A percentile compares a stretch with the other conserved stretches of the same genome.
Conservation (phyloP, 768 basidiomycete genomes). For the Russula brevipes region DNA sequence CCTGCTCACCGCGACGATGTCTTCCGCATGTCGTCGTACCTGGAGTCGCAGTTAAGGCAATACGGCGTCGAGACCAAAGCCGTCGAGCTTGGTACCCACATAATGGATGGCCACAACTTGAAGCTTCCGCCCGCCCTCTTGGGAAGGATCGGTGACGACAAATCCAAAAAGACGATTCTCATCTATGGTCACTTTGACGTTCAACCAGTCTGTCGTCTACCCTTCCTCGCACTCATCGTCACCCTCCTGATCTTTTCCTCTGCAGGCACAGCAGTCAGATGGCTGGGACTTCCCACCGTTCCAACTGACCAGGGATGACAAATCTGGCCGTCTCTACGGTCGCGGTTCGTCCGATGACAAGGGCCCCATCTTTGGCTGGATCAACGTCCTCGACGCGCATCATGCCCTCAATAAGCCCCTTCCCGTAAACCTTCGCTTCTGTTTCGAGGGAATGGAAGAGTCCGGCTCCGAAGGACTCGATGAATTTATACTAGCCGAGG, state of each 20-base stretch:
- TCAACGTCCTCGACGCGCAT: slow-evolving; percentile 87
- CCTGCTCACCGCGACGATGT: slow-evolving; percentile 68
- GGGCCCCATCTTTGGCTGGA: slow-evolving; percentile 83
- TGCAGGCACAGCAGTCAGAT: slow-evolving; percentile 48
- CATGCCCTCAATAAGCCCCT: slow-evolving; percentile 57
- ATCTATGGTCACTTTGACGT: slow-evolving; percentile 96
- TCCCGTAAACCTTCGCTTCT: slow-evolving; percentile 86
- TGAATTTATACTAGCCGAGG: slow-evolving; percentile 74
- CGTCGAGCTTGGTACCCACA: slow-evolving; percentile 72
- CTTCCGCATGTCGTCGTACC: slow-evolving; percentile 80
- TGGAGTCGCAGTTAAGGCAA: slow-evolving; percentile 64
- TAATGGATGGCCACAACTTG: slow-evolving; percentile 63
- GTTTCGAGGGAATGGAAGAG: slow-evolving; percentile 99
- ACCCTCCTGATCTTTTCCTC: neutral
- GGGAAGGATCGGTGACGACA: slow-evolving; percentile 75
- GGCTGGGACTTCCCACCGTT: slow-evolving; percentile 92
- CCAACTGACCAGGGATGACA: slow-evolving; percentile 51
- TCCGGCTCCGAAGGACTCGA: slow-evolving; percentile 88
- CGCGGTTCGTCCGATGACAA: slow-evolving; percentile 91
- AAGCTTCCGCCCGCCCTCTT: slow-evolving; percentile 80
- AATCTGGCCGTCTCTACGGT: slow-evolving; percentile 63
- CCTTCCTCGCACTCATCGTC: neutral
- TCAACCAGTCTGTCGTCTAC: slow-evolving; percentile 60
- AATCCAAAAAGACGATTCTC: slow-evolving; percentile 87
- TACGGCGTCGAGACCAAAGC: slow-evolving; percentile 75